These are phyloP conservation scores for Citrus inodora DNA, from an alignment of 345 rosid species.

Conservation along the genomic window DNA sequence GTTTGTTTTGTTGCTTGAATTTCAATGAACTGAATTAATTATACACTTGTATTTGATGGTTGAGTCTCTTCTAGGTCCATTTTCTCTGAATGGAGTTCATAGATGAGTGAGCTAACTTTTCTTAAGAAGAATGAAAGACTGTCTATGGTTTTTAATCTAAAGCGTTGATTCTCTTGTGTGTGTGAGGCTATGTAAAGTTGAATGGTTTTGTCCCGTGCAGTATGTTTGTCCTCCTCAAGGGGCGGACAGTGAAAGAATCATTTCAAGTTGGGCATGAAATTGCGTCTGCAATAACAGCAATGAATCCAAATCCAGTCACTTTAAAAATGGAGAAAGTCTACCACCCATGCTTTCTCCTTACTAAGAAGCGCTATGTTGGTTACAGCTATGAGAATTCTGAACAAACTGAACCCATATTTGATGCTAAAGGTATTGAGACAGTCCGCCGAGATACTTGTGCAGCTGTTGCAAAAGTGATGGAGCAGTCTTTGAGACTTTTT, in stretches of 20 bases:
- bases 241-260: constrained; percentile 64
- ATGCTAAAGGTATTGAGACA: constrained; percentile 98
- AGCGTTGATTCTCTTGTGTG: neutral
- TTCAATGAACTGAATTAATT: neutral
- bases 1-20: neutral
- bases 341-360: constrained; percentile 88
- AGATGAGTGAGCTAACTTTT: neutral
- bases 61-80: neutral
- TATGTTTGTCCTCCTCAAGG: constrained; percentile 93
- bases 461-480: constrained; percentile 89
- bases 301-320: constrained; percentile 90
- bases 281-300: constrained; percentile 78
- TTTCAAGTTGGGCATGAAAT: constrained; percentile 76
- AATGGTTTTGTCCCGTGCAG: constrained; percentile 36
- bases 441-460: constrained; percentile 90
- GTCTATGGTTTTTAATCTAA: neutral
- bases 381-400: constrained; percentile 84
- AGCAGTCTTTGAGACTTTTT: constrained; percentile 75
- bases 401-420: constrained; percentile 72
- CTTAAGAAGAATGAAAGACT: neutral
- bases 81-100: neutral
- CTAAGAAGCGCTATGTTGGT: constrained; percentile 95
- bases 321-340: constrained; percentile 97
- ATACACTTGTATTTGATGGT: neutral
- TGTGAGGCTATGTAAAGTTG: constrained; percentile 1